These are phyloP conservation scores for Papiliotrema nemorosa DNA, from an alignment of 1,284 basidiomycete genomes.

Conservation along the genomic window DNA sequence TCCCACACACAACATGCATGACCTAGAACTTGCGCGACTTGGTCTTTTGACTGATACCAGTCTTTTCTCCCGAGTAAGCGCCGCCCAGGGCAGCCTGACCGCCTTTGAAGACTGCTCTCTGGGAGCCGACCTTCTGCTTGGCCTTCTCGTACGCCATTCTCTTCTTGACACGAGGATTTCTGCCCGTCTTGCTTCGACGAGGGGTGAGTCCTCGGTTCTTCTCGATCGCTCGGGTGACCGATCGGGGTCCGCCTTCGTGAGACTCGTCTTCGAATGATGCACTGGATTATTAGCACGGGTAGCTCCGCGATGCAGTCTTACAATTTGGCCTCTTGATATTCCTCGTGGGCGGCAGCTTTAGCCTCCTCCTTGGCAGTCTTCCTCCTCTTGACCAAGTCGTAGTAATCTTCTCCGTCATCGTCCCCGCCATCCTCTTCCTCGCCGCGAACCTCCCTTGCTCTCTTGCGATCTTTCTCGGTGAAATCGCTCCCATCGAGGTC, in stretches of 20 bases:
- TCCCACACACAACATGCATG: not conserved
- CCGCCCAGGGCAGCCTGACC: slow-evolving; percentile 57
- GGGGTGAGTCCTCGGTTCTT: slow-evolving; percentile 92
- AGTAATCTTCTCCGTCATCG: slow-evolving; percentile 59
- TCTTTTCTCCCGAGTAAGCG: slow-evolving; percentile 55
- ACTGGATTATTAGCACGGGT: slow-evolving; percentile 40
- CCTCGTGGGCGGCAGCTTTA: slow-evolving; percentile 78
- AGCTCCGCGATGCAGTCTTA: slow-evolving; percentile 46
- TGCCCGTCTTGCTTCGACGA: slow-evolving; percentile 72
- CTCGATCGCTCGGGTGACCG: slow-evolving; percentile 81
- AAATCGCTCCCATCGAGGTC: slow-evolving; percentile 50
- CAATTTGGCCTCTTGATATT: slow-evolving; percentile 60
- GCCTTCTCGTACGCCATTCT: slow-evolving; percentile 86
- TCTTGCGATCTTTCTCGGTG: slow-evolving; percentile 55
- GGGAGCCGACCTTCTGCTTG: slow-evolving; percentile 81
- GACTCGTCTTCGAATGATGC: slow-evolving; percentile 55
- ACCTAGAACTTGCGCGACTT: slow-evolving; percentile 68
- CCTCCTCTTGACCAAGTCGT: slow-evolving; percentile 75
- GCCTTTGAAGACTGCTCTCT: slow-evolving; percentile 84
- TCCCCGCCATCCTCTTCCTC: slow-evolving; percentile 51
- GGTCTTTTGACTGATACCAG: slow-evolving; percentile 79
- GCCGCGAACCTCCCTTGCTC: slow-evolving; percentile 46
- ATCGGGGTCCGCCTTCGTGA: slow-evolving; percentile 66
- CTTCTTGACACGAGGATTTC: slow-evolving; percentile 96
- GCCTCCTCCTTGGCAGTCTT: slow-evolving; percentile 68